A percentile compares a stretch with the other conserved stretches of the same genome.
Conservation (phyloP, 2,329 filamentous ascomycete species). For the Paramyrothecium sp. region DNA sequence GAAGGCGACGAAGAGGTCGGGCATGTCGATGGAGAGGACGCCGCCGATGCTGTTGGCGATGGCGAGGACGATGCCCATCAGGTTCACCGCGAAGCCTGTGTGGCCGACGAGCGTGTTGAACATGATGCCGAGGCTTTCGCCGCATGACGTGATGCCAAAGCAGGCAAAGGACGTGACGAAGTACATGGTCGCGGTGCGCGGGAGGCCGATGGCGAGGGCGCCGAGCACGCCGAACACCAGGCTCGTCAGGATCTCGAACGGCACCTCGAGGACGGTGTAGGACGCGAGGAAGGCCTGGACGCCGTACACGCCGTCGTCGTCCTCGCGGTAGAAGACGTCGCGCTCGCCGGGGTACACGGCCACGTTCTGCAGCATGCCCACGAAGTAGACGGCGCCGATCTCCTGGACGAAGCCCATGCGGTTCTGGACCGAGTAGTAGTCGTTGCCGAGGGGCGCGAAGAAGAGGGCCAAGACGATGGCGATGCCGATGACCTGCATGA, state of each 20-base stretch:
- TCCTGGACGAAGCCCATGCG: slow-evolving; percentile 73
- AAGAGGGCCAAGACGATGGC: slow-evolving; percentile 64
- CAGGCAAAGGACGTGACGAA: slow-evolving; percentile 67
- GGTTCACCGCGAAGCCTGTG: slow-evolving; percentile 73
- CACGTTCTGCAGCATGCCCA: slow-evolving; percentile 79
- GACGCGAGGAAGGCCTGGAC: slow-evolving; percentile 69
- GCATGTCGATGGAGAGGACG: slow-evolving; percentile 69
- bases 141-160: slow-evolving; percentile 72
- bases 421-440: slow-evolving; percentile 71
- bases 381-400: slow-evolving; percentile 69
- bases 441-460: slow-evolving; percentile 67
- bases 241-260: slow-evolving; percentile 66
- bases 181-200: slow-evolving; percentile 61
- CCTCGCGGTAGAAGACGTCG: slow-evolving; percentile 75
- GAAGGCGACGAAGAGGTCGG: slow-evolving; percentile 61
- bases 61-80: slow-evolving; percentile 68
- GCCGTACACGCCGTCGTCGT: slow-evolving; percentile 70
- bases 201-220: slow-evolving; percentile 64
- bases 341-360: slow-evolving; percentile 70
- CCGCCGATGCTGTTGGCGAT: slow-evolving; percentile 72
- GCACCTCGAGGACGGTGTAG: slow-evolving; percentile 69
- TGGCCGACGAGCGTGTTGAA: slow-evolving; percentile 76
- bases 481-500: slow-evolving; percentile 65
- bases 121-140: slow-evolving; percentile 74
- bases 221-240: slow-evolving; percentile 65